Evolutionary conservation across 164 flowering plant genomes (phyloP), one percentile per base, ranked within the genome.

Genomic region (Aristolochia californica): DNA sequence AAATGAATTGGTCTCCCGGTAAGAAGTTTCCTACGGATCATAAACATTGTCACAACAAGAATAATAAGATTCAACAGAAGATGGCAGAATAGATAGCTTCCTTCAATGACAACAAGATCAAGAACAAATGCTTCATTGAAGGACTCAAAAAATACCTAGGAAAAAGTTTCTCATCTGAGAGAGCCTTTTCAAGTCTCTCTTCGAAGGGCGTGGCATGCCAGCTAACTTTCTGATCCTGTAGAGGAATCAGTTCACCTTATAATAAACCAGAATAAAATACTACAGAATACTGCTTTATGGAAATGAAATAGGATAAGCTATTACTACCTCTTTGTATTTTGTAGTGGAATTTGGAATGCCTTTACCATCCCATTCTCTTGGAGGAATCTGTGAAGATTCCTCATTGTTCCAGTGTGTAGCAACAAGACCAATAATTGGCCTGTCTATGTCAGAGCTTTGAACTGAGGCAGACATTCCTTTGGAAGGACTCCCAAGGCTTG

Each of bases 121-220:
- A 43, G 14, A 34, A 3, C 13, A 53, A 30, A 14, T 9, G 13
- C 2, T n/a, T 13, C 20, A 27, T 9, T 10, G 17, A 28, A n/a
- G 26, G 26, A 1, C 11, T 1, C 15, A 60, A 5, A 20, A 53
- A 48, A n/a, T 62, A 87, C 98, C 83, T 81, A 59, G 79, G 88
- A 18, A 78, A 49, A 38, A 65, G 43, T 68, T 71, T 75, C 60
- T 85, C 99, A 56, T 87, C 94, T 21, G 91, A 87, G 66, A 93
- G 55, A 27, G 97, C 99, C 72, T 89, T 93, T 60, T 93, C 97
- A 38, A 89, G 62, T 62, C 99, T 83, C 78, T 84, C 97, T 72
- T 87, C 97, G 64, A 93, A 89, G 47, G 99, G 96, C 24, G 99
- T 93, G 22, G 97, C 97, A 75, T 93, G 99, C 94, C 94, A 93